Conservation (phyloP, 2,329 filamentous ascomycete genomes). For the Cladophialophora psammophila region DNA sequence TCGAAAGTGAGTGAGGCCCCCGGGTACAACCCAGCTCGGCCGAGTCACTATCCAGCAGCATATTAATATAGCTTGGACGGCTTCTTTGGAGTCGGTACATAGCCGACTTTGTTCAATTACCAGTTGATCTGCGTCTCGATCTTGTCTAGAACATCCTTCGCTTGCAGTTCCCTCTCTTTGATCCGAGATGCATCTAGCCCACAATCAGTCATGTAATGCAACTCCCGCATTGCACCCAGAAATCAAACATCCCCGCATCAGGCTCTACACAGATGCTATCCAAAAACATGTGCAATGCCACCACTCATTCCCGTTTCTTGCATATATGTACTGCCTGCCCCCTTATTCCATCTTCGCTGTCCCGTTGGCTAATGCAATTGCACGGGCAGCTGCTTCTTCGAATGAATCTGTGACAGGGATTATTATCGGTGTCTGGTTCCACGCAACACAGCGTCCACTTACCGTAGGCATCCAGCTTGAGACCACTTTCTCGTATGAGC, state of each 20-base stretch:
- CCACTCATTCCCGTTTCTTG: background rate
- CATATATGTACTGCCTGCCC: background rate
- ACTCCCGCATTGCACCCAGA: background rate
- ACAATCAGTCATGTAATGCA: background rate
- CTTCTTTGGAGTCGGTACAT: background rate
- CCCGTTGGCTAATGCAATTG: conserved; percentile 63
- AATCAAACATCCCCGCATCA: background rate
- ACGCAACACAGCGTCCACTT: conserved; percentile 52
- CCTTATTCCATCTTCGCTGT: conserved; percentile 31
- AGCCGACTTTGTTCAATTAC: background rate
- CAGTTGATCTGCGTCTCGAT: background rate
- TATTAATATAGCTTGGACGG: background rate
- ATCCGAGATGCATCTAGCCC: background rate
- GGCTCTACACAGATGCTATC: background rate
- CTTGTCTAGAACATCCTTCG: background rate
- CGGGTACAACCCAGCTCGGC: background rate
- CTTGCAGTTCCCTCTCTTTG: background rate
- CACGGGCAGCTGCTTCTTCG: conserved; percentile 72
- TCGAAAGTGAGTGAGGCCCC: background rate
- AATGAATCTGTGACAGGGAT: conserved; percentile 44
- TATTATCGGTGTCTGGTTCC: conserved; percentile 4
- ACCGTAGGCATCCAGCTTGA: conserved; percentile 75
- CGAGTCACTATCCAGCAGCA: background rate
- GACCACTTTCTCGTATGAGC: conserved; percentile 72
- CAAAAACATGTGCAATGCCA: background rate